Evolutionary conservation across 257 asterid genomes (phyloP), one percentile per base, ranked within the genome.

Genomic region (Phtheirospermum japonicum): DNA sequence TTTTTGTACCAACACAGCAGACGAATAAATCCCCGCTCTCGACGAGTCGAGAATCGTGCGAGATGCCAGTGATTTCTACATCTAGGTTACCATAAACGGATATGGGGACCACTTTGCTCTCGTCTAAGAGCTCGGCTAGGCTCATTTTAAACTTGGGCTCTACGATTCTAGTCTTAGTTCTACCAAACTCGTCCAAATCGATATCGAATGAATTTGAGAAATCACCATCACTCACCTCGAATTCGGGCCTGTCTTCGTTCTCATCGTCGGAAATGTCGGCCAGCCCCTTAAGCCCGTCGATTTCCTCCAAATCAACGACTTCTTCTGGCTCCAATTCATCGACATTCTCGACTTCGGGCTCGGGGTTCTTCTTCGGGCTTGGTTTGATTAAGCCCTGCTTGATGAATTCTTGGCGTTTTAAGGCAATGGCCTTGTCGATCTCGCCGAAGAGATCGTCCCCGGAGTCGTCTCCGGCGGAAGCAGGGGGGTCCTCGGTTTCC

Each of bases 361-460:
- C 72, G 57, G 74, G 34, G 40, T 65, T 40, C 68, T 77, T 79
- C 50, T 50, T 73, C 6, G 83, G 73, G 13, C 73, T 40, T 6
- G 89, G 85, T 75, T 85, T 86, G 59, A 89, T 78, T 10, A 89
- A 69, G 10, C 99, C 99, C 49, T 92, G 71, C 51, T 92, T 80
- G 57, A 86, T 83, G 50, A 92, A 92, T 73, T 92, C 97, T 42
- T 86, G 73, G 64, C 99, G 84, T 61, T 92, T 92, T 78, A 85
- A 11, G 14, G 95, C 96, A 55, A 92, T 84, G 19, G 99, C 99
- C 49, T 79, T 84, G 79, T 92, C 99, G 64, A 92, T 86, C 52
- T 91, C 98, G 4, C 96, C 96, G 42, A 91, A 91, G 7, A 88
- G 85, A 61, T 92, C 99, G 71, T 92, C 99, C 1, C 95, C 95